A percentile compares a stretch with the other conserved stretches of the same genome.
phyloP scores from a whole-genome alignment of 1,284 basidiomycete genomes.

The Leccinum discolor region DNA sequence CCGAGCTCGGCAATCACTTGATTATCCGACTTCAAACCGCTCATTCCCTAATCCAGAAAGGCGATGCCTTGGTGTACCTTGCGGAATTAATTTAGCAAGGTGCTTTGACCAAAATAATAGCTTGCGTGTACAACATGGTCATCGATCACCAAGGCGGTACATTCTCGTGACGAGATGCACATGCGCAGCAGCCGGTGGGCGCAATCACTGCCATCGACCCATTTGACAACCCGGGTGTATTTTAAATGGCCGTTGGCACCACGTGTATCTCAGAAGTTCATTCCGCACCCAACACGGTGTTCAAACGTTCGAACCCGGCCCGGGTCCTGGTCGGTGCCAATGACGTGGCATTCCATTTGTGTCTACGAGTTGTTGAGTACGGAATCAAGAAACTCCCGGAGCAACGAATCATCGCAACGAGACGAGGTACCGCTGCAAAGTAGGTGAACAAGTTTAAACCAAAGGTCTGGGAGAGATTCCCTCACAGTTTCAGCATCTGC shows the following conservation, averaged over 20 bases:
- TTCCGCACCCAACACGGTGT: neutral
- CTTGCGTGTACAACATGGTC: slow-evolving; percentile 22
- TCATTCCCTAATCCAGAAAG: slow-evolving; percentile 30
- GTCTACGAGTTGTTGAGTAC: slow-evolving; percentile 1
- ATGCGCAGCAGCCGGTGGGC: slow-evolving; percentile 1
- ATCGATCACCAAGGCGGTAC: slow-evolving; percentile 20
- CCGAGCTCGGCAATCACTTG: slow-evolving; percentile 38
- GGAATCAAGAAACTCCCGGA: neutral
- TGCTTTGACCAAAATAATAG: slow-evolving; percentile 20
- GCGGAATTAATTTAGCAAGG: slow-evolving; percentile 24
- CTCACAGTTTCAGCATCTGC: slow-evolving; percentile 63
- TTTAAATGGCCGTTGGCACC: slow-evolving; percentile 6
- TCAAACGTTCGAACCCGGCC: neutral
- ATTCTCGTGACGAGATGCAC: slow-evolving; percentile 21
- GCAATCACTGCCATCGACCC: neutral
- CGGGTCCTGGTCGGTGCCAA: neutral
- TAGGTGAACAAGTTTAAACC: slow-evolving; percentile 11
- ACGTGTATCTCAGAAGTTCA: neutral
- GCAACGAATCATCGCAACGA: slow-evolving; percentile 25
- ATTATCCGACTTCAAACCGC: slow-evolving; percentile 36
- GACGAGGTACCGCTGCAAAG: slow-evolving; percentile 26
- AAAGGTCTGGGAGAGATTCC: slow-evolving; percentile 1
- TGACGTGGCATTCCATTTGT: neutral
- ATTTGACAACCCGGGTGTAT: neutral
- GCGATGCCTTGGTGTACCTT: slow-evolving; percentile 26